Percentiles rank a stretch among this genome's conserved stretches.
Evolutionary conservation across 2,329 filamentous ascomycete genomes (phyloP).

Genomic region (Boeremia exigua): DNA sequence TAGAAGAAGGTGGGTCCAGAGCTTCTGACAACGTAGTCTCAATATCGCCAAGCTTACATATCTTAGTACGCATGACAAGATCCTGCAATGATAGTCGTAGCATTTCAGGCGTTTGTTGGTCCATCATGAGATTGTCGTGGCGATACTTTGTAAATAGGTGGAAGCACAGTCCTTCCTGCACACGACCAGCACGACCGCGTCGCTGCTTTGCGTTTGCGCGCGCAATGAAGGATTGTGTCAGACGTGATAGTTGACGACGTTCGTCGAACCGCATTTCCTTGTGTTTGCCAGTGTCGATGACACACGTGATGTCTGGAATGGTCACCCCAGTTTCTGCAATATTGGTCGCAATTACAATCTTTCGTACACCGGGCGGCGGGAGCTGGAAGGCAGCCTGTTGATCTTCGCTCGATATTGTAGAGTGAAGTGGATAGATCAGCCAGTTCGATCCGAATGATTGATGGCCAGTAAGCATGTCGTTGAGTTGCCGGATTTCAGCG

Average conservation of each 20-base stretch:
- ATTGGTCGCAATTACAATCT: conserved; percentile 96
- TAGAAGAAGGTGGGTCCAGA: conserved; percentile 85
- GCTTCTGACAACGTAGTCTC: conserved; percentile 88
- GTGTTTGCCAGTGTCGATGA: conserved; percentile 95
- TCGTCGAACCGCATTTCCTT: conserved; percentile 98
- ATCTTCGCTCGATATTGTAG: conserved; percentile 92
- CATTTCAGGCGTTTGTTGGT: conserved; percentile 97
- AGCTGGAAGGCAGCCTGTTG: conserved; percentile 91
- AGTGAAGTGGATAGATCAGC: conserved; percentile 90
- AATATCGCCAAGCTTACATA: conserved; percentile 93
- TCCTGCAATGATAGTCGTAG: conserved; percentile 92
- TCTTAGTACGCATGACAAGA: conserved; percentile 93
- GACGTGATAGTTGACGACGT: conserved; percentile 82
- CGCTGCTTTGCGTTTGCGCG: conserved; percentile 95
- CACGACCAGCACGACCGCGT: conserved; percentile 90
- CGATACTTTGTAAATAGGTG: conserved; percentile 92
- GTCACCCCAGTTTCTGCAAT: conserved; percentile 99
- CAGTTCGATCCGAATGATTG: conserved; percentile 77
- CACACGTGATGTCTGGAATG: conserved; percentile 95
- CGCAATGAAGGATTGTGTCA: conserved; percentile 95
- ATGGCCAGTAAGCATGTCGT: conserved; percentile 82
- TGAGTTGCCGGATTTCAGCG: conserved; percentile 86
- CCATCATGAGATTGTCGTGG: conserved; percentile 82
- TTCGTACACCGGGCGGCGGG: conserved; percentile 80
- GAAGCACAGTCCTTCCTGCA: conserved; percentile 93